These are phyloP conservation scores for Chytridium lagenaria DNA, from an alignment of 371 early-diverging fungal genomes.

Conservation along the genomic window DNA sequence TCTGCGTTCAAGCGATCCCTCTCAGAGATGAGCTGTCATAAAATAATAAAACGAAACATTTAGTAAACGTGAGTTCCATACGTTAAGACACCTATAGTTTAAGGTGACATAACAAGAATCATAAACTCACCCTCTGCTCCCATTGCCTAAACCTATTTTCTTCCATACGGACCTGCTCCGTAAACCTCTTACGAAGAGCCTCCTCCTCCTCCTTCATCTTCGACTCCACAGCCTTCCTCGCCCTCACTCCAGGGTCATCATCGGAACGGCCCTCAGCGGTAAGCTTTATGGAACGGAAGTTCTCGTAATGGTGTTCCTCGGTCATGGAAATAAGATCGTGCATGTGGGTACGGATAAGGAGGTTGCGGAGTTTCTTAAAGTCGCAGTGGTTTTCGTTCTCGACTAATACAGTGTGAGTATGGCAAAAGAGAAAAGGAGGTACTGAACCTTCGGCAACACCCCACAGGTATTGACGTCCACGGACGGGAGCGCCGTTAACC, in stretches of 20 bases:
- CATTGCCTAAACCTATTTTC: constrained; percentile 95
- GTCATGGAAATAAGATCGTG: constrained; percentile 89
- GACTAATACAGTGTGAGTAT: background rate
- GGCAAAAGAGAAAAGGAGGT: background rate
- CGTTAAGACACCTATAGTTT: background rate
- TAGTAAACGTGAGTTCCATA: background rate
- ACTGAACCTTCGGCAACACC: constrained; percentile 78
- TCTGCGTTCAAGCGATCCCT: constrained; percentile 95
- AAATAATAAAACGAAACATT: constrained; percentile 2
- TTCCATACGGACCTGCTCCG: constrained; percentile 93
- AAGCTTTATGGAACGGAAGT: constrained; percentile 84
- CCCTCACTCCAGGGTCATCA: constrained; percentile 75
- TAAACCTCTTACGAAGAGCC: constrained; percentile 85
- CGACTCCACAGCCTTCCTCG: constrained; percentile 72
- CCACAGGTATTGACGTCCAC: constrained; percentile 94
- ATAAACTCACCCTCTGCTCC: constrained; percentile 83
- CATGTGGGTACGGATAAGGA: constrained; percentile 93
- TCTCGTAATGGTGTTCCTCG: constrained; percentile 92
- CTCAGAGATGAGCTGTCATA: constrained; percentile 94
- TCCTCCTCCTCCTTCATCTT: constrained; percentile 96
- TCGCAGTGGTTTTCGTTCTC: too few species aligned
- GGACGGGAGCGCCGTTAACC: constrained; percentile 76
- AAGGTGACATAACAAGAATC: background rate
- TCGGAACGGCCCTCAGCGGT: constrained; percentile 58
- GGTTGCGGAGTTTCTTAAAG: constrained; percentile 90